Conservation (phyloP, 768 basidiomycete genomes). For the Tubosaeta sp. region DNA sequence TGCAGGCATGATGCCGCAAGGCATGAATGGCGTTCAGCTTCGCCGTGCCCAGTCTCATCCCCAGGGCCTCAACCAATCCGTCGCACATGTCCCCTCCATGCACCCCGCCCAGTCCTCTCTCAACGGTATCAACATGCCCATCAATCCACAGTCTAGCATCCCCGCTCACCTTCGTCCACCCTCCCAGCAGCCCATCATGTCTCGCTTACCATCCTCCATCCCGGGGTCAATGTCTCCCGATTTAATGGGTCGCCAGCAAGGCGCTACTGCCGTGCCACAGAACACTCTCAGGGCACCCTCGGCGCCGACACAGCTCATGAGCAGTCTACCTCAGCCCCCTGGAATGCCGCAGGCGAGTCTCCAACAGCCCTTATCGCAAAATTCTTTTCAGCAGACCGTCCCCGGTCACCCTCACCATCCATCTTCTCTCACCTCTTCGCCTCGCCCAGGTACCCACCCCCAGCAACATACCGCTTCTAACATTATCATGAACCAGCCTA, state of each 20-base stretch:
- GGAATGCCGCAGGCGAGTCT: constrained; percentile 28
- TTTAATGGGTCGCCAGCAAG: constrained; percentile 39
- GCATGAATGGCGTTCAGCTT: constrained; percentile 32
- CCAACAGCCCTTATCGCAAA: constrained; percentile 29
- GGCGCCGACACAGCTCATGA: constrained; percentile 47
- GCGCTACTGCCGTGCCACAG: constrained; percentile 38
- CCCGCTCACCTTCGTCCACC: constrained; percentile 33
- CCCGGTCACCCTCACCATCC: constrained; percentile 28
- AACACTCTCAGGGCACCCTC: constrained; percentile 42
- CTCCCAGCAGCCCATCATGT: constrained; percentile 33
- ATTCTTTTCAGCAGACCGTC: constrained; percentile 25
- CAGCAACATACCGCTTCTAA: constrained; percentile 25
- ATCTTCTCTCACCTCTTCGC: constrained; percentile 28
- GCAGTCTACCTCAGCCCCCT: constrained; percentile 35
- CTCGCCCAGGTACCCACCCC: constrained; percentile 25
- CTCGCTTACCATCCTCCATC: constrained; percentile 30
- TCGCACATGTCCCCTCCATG: constrained; percentile 33
- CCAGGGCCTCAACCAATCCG: constrained; percentile 38
- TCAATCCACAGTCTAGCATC: constrained; percentile 43
- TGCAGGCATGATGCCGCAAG: constrained; percentile 39
- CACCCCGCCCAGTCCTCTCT: constrained; percentile 34
- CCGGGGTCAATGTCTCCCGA: constrained; percentile 41
- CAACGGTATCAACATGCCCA: constrained; percentile 39
- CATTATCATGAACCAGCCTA: constrained; percentile 30
- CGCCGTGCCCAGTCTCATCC: constrained; percentile 62